Evolutionary conservation across 2,329 filamentous ascomycete genomes (phyloP).

Genomic region (Rhynchosporium agropyri): DNA sequence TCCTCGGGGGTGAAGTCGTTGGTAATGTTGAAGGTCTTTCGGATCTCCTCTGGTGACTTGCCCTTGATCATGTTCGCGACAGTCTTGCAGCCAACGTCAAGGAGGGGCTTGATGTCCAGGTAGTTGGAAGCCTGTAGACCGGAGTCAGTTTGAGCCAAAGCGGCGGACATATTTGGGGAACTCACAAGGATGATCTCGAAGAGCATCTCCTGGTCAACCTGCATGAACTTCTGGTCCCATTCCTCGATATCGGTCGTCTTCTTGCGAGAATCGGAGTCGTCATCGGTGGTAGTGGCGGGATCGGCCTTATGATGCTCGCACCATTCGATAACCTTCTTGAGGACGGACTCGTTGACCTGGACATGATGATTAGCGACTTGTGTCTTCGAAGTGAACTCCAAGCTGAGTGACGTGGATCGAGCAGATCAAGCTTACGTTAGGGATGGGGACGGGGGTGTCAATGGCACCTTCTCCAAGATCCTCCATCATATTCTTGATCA

Average conservation of each 20-base stretch:
- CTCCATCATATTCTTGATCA: conserved; percentile 98
- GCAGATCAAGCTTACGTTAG: conserved; percentile 61
- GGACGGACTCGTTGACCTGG: conserved; percentile 87
- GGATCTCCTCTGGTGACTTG: conserved; percentile 98
- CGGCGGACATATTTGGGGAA: conserved; percentile 30
- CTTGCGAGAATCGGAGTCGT: conserved; percentile 91
- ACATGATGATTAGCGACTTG: conserved; percentile 25
- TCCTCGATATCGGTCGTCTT: conserved; percentile 99
- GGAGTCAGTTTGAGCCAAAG: conserved; percentile 20
- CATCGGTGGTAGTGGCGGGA: conserved; percentile 77
- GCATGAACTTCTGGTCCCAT: conserved; percentile 99
- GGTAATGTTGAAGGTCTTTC: conserved; percentile 99
- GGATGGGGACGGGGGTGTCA: conserved; percentile 70
- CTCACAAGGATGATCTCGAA: conserved; percentile 97
- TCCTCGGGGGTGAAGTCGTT: conserved; percentile 99
- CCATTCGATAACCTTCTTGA: conserved; percentile 98
- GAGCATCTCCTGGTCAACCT: conserved; percentile 99
- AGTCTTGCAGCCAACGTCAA: conserved; percentile 98
- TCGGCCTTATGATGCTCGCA: conserved; percentile 94
- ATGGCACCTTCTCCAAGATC: conserved; percentile 72
- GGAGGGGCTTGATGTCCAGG: conserved; percentile 96
- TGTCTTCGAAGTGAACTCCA: conserved; percentile 19
- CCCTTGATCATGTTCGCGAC: conserved; percentile 99
- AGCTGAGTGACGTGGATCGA: background rate
- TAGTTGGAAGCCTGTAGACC: conserved; percentile 84